A percentile compares a stretch with the other conserved stretches of the same genome.
phyloP scores from a whole-genome alignment of 768 basidiomycete genomes.

The Royoungia palumana region DNA sequence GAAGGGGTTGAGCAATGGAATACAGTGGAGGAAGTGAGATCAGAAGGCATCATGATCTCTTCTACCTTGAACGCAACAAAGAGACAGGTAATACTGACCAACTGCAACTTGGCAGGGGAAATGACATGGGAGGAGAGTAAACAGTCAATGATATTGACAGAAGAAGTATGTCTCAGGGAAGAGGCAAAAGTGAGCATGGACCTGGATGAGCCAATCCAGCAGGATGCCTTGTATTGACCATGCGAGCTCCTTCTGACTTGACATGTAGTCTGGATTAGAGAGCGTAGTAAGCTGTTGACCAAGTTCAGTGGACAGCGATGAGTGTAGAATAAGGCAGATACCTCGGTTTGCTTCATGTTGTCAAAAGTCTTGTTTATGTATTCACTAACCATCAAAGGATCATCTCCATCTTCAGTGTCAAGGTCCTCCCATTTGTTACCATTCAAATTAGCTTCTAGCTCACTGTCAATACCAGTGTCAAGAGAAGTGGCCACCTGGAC shows the following conservation, averaged over 20 bases:
- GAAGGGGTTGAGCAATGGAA: no score
- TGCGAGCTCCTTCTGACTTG: conserved; percentile 72
- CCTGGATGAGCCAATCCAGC: conserved; percentile 91
- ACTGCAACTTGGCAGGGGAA: conserved; percentile 81
- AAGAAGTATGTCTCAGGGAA: conserved; percentile 91
- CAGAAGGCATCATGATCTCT: conserved; percentile 86
- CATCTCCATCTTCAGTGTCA: conserved; percentile 86
- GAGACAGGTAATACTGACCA: no score
- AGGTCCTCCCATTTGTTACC: conserved; percentile 82
- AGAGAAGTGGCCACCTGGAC: conserved; percentile 40
- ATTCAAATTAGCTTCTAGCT: conserved; percentile 64
- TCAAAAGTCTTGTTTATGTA: conserved; percentile 93
- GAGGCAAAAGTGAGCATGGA: conserved; percentile 82
- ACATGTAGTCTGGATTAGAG: conserved; percentile 85
- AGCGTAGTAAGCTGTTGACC: conserved; percentile 61
- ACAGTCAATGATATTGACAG: conserved; percentile 78
- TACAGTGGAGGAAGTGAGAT: conserved; percentile 71
- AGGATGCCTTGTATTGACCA: conserved; percentile 90
- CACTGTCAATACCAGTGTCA: conserved; percentile 40
- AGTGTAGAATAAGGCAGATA: conserved; percentile 29
- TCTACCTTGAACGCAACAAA: conserved; percentile 94
- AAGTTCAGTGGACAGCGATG: neutral
- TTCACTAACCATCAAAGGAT: conserved; percentile 96
- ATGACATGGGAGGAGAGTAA: conserved; percentile 70
- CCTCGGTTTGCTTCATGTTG: conserved; percentile 86